Percentiles rank a stretch among this genome's conserved stretches.
phyloP scores from a whole-genome alignment of 2,329 filamentous ascomycete genomes.

The Talaromyces islandicus region DNA sequence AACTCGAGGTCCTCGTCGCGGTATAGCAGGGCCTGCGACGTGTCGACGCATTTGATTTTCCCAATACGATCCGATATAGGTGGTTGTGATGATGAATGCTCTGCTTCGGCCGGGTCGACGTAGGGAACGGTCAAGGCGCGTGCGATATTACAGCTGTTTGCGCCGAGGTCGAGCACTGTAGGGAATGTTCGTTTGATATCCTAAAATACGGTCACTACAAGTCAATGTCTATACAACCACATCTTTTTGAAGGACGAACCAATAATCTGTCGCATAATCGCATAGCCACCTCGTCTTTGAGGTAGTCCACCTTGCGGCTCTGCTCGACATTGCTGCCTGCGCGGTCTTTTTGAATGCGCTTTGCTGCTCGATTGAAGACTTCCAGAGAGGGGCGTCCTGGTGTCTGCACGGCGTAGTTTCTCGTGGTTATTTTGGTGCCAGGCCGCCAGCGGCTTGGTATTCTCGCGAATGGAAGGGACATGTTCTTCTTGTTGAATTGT shows the following conservation, averaged over 20 bases:
- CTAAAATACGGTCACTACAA: constrained; percentile 37
- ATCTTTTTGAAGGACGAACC: constrained; percentile 35
- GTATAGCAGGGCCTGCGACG: constrained; percentile 69
- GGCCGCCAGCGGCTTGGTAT: constrained; percentile 8
- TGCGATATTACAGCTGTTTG: constrained; percentile 92
- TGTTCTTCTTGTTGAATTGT: constrained; percentile 10
- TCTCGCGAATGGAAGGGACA: constrained; percentile 17
- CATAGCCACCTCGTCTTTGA: constrained; percentile 85
- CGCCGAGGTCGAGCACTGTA: constrained; percentile 82
- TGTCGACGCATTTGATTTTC: constrained; percentile 74
- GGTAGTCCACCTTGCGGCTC: constrained; percentile 80
- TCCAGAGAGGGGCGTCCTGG: constrained; percentile 73
- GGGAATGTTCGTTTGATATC: constrained; percentile 89
- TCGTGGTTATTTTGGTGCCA: constrained; percentile 13
- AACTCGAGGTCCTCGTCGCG: constrained; percentile 64
- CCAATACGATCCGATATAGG: constrained; percentile 67
- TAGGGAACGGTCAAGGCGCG: constrained; percentile 67
- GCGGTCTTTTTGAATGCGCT: constrained; percentile 88
- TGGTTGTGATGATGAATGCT: constrained; percentile 15
- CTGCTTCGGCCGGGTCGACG: constrained; percentile 50
- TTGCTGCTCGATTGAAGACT: constrained; percentile 83
- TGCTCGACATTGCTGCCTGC: constrained; percentile 64
- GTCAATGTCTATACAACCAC: neutral
- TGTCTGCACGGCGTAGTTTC: constrained; percentile 71
- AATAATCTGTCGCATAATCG: constrained; percentile 80